Base-by-base conservation (phyloP, 2,329 filamentous ascomycete genomes). In the Fusarium nygamai region DNA sequence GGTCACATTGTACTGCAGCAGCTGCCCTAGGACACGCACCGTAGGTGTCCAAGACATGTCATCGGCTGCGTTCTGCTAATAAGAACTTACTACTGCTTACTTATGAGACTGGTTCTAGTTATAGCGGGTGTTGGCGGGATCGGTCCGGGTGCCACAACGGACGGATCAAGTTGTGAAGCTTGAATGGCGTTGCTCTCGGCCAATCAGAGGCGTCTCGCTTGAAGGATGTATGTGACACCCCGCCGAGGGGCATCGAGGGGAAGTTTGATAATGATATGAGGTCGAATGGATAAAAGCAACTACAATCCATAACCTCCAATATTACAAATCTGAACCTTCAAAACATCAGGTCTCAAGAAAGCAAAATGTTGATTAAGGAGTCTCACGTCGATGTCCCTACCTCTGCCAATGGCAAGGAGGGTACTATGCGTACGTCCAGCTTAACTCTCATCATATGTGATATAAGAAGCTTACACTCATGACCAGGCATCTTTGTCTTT, bases 401-500 rank as follows among this genome's bases (percentile, higher is more conserved):
- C 54, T 83, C 80, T 73, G 87, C 84, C 81, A 85, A 89, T 80
- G 88, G 88, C 78, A 88, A 88, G 79, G 85, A 88, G 71, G 84
- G 84, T 69, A 80, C 85, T 34, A 90, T 90, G 88, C 86, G 88
- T 89, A 80, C 63, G 69, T 58, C 68, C 64, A 59, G 72, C 16
- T 67, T 59, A 66, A 66, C 60, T 66, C 73, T 69, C 61, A 72
- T 61, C 33, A 59, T 47, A 48, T 29, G 46, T 64, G 41, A 61
- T 36, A 48, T n/a, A 36, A 36, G 36, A 61, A 27, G 51, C 69
- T 74, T 44, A 73, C 66, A 67, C 36, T 19, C 81, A 58, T 65
- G 29, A 60, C 13, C 13, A 97, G 94, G 95, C 76, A 93, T 98
- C 80, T 97, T 95, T 83, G 81, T 97, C 81, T 98, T 95, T 84